Evolutionary conservation across 2,329 filamentous ascomycete genomes (phyloP).

Genomic region (Arthrinium puccinioides): DNA sequence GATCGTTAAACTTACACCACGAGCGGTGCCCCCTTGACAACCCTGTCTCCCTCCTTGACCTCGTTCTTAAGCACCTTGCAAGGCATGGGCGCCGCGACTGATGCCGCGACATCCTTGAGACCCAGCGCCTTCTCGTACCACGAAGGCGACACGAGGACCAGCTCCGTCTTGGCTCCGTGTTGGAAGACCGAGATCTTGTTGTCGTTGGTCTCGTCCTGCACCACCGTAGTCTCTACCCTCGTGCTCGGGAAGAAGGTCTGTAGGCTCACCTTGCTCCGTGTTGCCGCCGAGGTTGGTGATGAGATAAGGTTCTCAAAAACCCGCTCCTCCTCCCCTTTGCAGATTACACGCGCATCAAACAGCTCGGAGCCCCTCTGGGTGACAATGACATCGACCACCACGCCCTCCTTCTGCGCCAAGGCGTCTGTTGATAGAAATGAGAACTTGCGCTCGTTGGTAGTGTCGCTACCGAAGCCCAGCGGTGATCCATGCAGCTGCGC

Average conservation of each 20-base stretch:
- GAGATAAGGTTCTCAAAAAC: slow-evolving; percentile 39
- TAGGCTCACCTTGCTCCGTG: slow-evolving; percentile 30
- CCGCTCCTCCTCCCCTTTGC: slow-evolving; percentile 30
- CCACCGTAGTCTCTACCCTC: slow-evolving; percentile 70
- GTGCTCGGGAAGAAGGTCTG: slow-evolving; percentile 77
- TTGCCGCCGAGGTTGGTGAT: slow-evolving; percentile 3
- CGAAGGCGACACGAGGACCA: slow-evolving; percentile 52
- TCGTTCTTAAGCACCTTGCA: slow-evolving; percentile 93
- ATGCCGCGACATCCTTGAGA: slow-evolving; percentile 71
- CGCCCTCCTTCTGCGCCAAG: slow-evolving; percentile 55
- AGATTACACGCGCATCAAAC: slow-evolving; percentile 38
- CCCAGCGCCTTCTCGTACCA: slow-evolving; percentile 90
- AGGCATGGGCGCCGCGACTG: slow-evolving; percentile 89
- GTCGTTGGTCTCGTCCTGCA: slow-evolving; percentile 43
- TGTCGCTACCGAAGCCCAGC: slow-evolving; percentile 46
- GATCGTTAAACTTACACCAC: slow-evolving; percentile 65
- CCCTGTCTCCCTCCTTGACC: slow-evolving; percentile 71
- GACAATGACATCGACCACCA: slow-evolving; percentile 48
- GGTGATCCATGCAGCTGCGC: slow-evolving; percentile 32
- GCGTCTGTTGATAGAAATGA: slow-evolving; percentile 52
- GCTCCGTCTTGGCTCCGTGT: slow-evolving; percentile 51
- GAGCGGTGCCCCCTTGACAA: slow-evolving; percentile 78
- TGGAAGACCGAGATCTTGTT: slow-evolving; percentile 73
- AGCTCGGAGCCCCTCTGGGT: slow-evolving; percentile 39
- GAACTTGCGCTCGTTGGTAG: slow-evolving; percentile 37